Percentiles rank a stretch among this genome's conserved stretches.
Conservation (phyloP, 345 rosid species). For the Laguncularia racemosa region DNA sequence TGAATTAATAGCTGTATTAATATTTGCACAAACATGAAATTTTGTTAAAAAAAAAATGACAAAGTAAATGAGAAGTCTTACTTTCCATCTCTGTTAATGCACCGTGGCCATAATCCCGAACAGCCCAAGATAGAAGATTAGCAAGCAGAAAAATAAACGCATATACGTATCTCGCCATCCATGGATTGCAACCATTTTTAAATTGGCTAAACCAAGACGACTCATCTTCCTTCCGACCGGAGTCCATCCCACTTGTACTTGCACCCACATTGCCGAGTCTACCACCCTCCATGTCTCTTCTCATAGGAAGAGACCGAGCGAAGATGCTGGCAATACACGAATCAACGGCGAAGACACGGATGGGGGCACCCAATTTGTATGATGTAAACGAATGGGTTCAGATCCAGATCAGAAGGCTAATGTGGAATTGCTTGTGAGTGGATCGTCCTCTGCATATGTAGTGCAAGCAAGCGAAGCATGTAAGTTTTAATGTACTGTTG, state of each 20-base stretch:
- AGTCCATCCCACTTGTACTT: constrained; percentile 23
- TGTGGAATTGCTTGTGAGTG: no score
- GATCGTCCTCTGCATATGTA: no score
- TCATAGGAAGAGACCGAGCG: constrained; percentile 5
- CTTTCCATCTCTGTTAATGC: constrained; percentile 64
- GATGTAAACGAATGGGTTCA: no score
- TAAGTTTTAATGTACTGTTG: no score
- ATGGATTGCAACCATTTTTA: constrained; percentile 70
- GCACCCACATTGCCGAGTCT: background rate
- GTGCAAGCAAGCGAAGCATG: no score
- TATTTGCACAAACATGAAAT: background rate
- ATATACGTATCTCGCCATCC: constrained; percentile 92
- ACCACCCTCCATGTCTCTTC: constrained; percentile 12
- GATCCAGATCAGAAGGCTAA: no score
- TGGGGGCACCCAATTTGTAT: no score
- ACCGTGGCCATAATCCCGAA: constrained; percentile 70
- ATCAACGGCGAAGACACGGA: no score
- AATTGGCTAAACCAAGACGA: constrained; percentile 80
- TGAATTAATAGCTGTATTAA: no score
- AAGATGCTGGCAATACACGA: no score
- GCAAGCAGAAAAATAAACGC: constrained; percentile 71
- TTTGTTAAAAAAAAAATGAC: background rate
- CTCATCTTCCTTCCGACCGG: constrained; percentile 23
- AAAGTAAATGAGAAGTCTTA: constrained; percentile 24
- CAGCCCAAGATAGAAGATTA: constrained; percentile 84